A percentile compares a stretch with the other conserved stretches of the same genome.
Conservation (phyloP, 768 basidiomycete species). For the Pleurotus giganteus region DNA sequence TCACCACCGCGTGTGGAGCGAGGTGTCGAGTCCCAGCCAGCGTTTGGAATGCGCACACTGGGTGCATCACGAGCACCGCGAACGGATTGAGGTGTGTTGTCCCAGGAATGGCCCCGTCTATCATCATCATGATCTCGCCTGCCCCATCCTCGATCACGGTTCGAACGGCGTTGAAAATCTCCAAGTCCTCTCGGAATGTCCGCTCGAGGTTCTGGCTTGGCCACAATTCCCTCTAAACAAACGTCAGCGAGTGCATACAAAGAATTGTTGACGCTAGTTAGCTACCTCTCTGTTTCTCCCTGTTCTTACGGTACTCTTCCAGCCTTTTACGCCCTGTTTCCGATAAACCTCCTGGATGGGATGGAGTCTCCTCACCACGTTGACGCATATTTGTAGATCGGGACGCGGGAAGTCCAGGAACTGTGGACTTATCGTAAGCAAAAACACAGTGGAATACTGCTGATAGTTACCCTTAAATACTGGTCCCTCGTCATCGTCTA, state of each 20-base stretch:
- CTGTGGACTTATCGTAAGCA: slow-evolving; percentile 39
- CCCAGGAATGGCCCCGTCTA: slow-evolving; percentile 39
- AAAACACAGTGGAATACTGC: neutral
- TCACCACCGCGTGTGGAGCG: slow-evolving; percentile 52
- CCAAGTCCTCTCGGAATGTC: slow-evolving; percentile 79
- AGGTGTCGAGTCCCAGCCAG: slow-evolving; percentile 94
- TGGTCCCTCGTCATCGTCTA: slow-evolving; percentile 64
- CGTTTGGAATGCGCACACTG: slow-evolving; percentile 87
- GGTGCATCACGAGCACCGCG: slow-evolving; percentile 52
- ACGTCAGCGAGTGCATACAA: slow-evolving; percentile 6
- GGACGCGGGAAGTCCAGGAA: slow-evolving; percentile 69
- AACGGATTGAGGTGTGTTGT: slow-evolving; percentile 62
- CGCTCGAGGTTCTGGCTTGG: slow-evolving; percentile 49
- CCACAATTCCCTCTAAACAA: slow-evolving; percentile 68
- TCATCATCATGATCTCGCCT: slow-evolving; percentile 34
- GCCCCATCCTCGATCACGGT: slow-evolving; percentile 60
- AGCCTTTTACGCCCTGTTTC: slow-evolving; percentile 67
- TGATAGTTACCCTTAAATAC: slow-evolving; percentile 81
- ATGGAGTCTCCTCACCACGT: slow-evolving; percentile 88
- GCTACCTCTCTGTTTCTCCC: slow-evolving; percentile 69
- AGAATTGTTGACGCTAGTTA: neutral
- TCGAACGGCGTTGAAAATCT: slow-evolving; percentile 91
- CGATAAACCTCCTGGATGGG: slow-evolving; percentile 87
- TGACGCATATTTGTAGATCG: slow-evolving; percentile 61
- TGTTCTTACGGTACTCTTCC: slow-evolving; percentile 72